Evolutionary conservation across 2,329 filamentous ascomycete genomes (phyloP), one percentile per base, ranked within the genome.

Genomic region (Fusarium setosum): DNA sequence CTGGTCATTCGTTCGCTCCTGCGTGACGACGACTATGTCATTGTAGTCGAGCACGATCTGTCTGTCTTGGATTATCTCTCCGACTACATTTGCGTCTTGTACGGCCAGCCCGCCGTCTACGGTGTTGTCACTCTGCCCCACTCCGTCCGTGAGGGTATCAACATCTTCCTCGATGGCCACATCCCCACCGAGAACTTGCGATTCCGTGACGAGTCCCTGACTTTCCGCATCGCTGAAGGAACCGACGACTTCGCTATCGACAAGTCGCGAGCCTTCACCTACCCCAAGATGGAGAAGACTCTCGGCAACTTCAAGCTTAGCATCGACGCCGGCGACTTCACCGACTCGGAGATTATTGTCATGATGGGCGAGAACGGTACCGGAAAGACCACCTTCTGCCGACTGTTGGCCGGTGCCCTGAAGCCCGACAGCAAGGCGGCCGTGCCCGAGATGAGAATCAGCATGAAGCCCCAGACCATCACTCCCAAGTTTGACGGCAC

Each of bases 281-380:
- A 98, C 79, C 95, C 96, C 32, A 82, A 82, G 52, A 97, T 99
- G 94, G 86, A 93, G 79, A 98, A 98, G 87, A 96, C 92, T 0
- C 85, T 98, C 34, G 96, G 94, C 61, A 87, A 86, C 77, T 99
- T 99, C 87, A 88, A 92, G 73, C 88, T 99, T 49, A 86, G 81
- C 58, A 90, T 99, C 68, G 92, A 98, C 44, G 58, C 87, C 21
- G 96, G 96, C 71, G 85, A 90, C 62, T 99, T 99, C 77, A 98
- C 96, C 18, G 95, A 99, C 79, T 99, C 96, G 1, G 96, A 99
- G 77, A 99, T 99, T 72, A 89, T 99, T 58, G 96, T 99, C 80
- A 97, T 99, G 93, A 98, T 99, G 96, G 96, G 96, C 71, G 95
- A 98, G 84, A 99, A 99, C 82, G 96, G 96, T 82, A 99, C 96